Evolutionary conservation across 73 alveolate genomes (phyloP), one percentile per base, ranked within the genome.

Genomic region (Vitrella brassicaformis): DNA sequence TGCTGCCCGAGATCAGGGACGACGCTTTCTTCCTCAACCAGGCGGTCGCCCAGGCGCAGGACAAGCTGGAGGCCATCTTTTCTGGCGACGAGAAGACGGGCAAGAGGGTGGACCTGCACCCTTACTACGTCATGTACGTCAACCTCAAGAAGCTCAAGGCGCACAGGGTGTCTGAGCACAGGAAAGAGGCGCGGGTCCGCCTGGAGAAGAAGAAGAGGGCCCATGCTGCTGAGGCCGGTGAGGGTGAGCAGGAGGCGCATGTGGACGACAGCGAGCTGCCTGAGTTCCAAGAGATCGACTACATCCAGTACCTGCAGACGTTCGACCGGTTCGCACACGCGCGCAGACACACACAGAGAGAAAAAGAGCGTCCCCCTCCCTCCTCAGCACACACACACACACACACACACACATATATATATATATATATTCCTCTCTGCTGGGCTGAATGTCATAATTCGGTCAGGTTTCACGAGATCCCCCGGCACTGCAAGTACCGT

Each of bases 401-500:
- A n/a, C n/a, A n/a, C n/a, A n/a, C n/a, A n/a, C n/a, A n/a, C n/a
- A n/a, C n/a, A n/a, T n/a, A n/a, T n/a, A n/a, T n/a, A n/a, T n/a
- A n/a, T n/a, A n/a, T n/a, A n/a, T n/a, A n/a, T n/a, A n/a, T n/a
- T n/a, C n/a, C n/a, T n/a, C n/a, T n/a, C n/a, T n/a, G n/a, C n/a
- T n/a, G n/a, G n/a, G n/a, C n/a, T n/a, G n/a, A n/a, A n/a, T n/a
- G n/a, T n/a, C n/a, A n/a, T n/a, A n/a, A n/a, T n/a, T n/a, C n/a
- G n/a, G n/a, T 4, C 56, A 39, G 56, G 56, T 77, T 77, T 47
- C 84, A 77, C 47, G 84, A 77, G 72, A 69, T 77, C 71, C 70
- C 66, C 73, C 68, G 84, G 67, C 69, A 68, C 68, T 77, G 76
- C 84, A 77, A 77, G 73, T 77, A 69, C 69, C 72, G 84, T 31